Percentiles rank a stretch among this genome's conserved stretches.
phyloP scores from a whole-genome alignment of 2,329 filamentous ascomycete genomes.

The Diaporthe sp. region DNA sequence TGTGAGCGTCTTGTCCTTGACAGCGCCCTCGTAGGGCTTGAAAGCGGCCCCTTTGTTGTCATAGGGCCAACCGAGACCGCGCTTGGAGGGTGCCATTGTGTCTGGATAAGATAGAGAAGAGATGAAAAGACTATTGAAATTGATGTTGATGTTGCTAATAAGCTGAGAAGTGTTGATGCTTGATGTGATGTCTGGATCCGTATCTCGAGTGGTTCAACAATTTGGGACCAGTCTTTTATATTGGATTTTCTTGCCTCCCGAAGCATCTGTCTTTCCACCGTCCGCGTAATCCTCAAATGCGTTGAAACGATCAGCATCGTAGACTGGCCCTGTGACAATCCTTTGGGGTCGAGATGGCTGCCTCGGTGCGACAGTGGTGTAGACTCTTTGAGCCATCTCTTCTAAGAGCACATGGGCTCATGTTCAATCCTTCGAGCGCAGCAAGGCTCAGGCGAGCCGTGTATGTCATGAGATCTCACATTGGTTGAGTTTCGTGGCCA shows the following conservation, averaged over 20 bases:
- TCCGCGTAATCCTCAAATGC: neutral
- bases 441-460: neutral
- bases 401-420: neutral
- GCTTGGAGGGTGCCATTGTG: constrained; percentile 37
- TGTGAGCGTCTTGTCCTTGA: constrained; percentile 24
- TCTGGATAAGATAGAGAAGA: neutral
- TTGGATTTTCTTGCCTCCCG: neutral
- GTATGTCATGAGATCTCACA: constrained; percentile 1
- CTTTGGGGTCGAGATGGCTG: neutral
- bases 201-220: neutral
- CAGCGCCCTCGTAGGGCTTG: constrained; percentile 20
- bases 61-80: constrained; percentile 36
- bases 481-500: neutral
- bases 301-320: neutral
- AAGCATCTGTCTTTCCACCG: neutral
- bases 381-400: neutral
- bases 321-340: neutral
- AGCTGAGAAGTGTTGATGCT: neutral
- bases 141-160: neutral
- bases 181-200: neutral
- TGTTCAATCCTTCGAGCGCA: neutral
- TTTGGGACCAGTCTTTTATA: neutral
- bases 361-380: neutral
- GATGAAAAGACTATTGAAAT: neutral
- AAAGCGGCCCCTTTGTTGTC: constrained; percentile 30